Conservation (phyloP, 1,284 basidiomycete genomes). For the Cryptococcus wingfieldii region DNA sequence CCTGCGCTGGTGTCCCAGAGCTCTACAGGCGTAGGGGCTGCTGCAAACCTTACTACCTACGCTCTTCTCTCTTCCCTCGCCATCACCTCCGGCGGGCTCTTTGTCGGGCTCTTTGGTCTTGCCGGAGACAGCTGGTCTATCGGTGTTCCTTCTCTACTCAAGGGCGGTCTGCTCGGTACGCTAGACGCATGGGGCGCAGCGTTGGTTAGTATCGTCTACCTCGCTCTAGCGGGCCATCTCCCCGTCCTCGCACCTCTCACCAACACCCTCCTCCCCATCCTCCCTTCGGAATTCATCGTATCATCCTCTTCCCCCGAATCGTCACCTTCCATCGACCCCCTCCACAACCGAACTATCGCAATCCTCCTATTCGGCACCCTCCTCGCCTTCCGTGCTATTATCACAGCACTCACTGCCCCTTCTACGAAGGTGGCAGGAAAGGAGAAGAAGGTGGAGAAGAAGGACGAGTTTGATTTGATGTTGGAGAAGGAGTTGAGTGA, state of each 20-base stretch:
- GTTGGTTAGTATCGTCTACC: conserved; percentile 23
- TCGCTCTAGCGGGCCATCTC: conserved; percentile 17
- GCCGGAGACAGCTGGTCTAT: conserved; percentile 27
- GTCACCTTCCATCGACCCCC: conserved; percentile 1
- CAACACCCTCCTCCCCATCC: conserved; percentile 7
- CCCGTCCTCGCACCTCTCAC: conserved; percentile 10
- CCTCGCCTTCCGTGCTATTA: conserved; percentile 27
- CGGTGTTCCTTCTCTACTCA: conserved; percentile 26
- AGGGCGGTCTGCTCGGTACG: conserved; percentile 29
- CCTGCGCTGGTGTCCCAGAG: conserved; percentile 10
- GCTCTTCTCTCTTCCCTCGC: conserved; percentile 34
- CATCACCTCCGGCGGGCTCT: conserved; percentile 32
- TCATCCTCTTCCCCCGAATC: no score
- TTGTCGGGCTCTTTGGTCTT: conserved; percentile 31
- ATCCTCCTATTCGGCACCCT: conserved; percentile 28
- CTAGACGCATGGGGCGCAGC: conserved; percentile 39
- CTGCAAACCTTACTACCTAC: conserved; percentile 21
- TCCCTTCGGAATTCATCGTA: conserved; percentile 17
- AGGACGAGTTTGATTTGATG: conserved; percentile 8
- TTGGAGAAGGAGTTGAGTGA: conserved; percentile 7
- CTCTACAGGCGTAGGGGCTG: neutral
- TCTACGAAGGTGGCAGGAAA: conserved; percentile 9
- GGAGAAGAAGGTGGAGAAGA: conserved; percentile 12
- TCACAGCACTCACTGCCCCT: conserved; percentile 1
- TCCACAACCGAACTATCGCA: conserved; percentile 27